Evolutionary conservation across 2,329 filamentous ascomycete genomes (phyloP).

Genomic region (Tolypocladium capitatum): DNA sequence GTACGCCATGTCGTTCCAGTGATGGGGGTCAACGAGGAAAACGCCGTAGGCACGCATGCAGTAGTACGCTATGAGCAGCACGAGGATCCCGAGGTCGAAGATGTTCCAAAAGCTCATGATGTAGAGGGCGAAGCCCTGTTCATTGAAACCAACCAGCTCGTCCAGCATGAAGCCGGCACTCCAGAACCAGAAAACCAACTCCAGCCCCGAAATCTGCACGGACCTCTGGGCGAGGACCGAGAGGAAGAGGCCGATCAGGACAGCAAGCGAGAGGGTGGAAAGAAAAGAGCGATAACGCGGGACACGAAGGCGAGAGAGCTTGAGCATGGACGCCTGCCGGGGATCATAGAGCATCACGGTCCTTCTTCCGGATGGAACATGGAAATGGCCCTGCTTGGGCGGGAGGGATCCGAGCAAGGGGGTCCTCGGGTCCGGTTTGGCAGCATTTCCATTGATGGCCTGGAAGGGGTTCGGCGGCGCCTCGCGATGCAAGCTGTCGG

Average conservation of each 20-base stretch:
- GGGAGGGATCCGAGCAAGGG: conserved; percentile 32
- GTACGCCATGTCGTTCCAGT: conserved; percentile 74
- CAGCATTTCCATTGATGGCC: conserved; percentile 12
- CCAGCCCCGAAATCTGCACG: conserved; percentile 66
- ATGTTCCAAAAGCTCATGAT: conserved; percentile 98
- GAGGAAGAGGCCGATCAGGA: conserved; percentile 74
- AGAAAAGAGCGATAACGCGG: conserved; percentile 85
- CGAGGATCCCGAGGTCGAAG: conserved; percentile 80
- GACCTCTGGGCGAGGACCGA: conserved; percentile 68
- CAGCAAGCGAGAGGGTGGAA: conserved; percentile 74
- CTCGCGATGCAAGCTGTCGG: conserved; percentile 67
- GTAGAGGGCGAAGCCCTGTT: conserved; percentile 91
- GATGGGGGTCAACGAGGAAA: conserved; percentile 61
- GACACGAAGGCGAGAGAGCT: conserved; percentile 78
- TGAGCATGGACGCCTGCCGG: conserved; percentile 78
- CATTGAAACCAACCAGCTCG: conserved; percentile 89
- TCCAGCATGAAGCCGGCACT: conserved; percentile 94
- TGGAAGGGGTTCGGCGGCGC: conserved; percentile 11
- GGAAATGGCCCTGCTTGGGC: conserved; percentile 16
- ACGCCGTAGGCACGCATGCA: conserved; percentile 80
- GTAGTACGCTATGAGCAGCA: conserved; percentile 80
- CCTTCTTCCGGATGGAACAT: conserved; percentile 41
- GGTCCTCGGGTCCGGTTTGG: conserved; percentile 31
- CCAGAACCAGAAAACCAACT: conserved; percentile 95
- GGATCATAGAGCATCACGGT: conserved; percentile 85